Evolutionary conservation across 2,329 filamentous ascomycete species (phyloP), one percentile per base, ranked within the genome.

Genomic region (Penicillium aurantiogriseum): DNA sequence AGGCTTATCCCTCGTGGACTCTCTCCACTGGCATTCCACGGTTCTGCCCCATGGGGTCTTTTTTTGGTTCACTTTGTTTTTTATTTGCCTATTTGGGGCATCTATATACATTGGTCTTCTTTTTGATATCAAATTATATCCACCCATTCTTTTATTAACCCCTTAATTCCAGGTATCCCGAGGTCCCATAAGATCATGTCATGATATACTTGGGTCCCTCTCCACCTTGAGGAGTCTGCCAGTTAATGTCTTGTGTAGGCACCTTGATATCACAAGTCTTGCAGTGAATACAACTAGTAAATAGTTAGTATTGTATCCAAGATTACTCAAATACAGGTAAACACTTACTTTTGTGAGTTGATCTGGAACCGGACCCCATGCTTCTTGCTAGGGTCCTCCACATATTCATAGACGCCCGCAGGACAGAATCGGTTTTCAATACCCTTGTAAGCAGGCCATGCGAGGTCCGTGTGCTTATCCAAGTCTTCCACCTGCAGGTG

Each of bases 241-340:
- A 96, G 76, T 96, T 97, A 77, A 99, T 97, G 72, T 97, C 94
- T 79, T 99, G 94, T 61, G 88, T 85, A 8, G 94, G 94, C 17
- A 91, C 93, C 80, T 99, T 99, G 80, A 99, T 99, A 76, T 99
- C 94, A 75, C 94, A 99, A 15, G 94, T 99, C 84, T 99, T 99
- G 83, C 94, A 99, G 78, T 99, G 94, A 64, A 99, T 96, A 75
- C 94, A 99, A 78, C 92, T 96, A 69, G 27, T 42, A 40, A 29
- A 49, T 42, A 23, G 57, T 68, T 62, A 70, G 65, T 49, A 58
- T 46, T 44, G 19, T 48, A n/a, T 25, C 17, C 21, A 19, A 7
- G 17, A 38, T 50, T 3, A 39, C 6, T 10, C 19, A 42, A 48
- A 50, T 15, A 38, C 31, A 39, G 23, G 35, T 17, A 44, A 54